Evolutionary conservation across 1,284 basidiomycete genomes (phyloP).

Genomic region (Porogramme epimiltina): DNA sequence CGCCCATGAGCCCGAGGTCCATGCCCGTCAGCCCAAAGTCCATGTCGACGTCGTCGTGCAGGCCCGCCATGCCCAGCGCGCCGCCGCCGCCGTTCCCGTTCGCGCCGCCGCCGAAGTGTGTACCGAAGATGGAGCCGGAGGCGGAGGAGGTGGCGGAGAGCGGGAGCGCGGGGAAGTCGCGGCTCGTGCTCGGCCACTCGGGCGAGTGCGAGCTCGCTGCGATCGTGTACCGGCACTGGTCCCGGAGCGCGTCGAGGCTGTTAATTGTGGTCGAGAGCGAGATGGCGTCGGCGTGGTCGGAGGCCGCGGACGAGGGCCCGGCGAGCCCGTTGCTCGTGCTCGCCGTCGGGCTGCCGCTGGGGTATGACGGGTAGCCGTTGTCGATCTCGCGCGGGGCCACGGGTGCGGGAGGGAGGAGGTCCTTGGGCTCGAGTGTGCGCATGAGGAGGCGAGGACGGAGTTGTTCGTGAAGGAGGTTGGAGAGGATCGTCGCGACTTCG

Average conservation of each 20-base stretch:
- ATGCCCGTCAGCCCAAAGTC: slow-evolving; percentile 25
- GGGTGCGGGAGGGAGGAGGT: slow-evolving; percentile 15
- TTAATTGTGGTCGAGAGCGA: slow-evolving; percentile 19
- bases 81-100: not conserved
- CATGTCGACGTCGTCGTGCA: slow-evolving; percentile 25
- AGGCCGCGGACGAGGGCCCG: slow-evolving; percentile 3
- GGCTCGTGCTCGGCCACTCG: not conserved
- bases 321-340: not conserved
- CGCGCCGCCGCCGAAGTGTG: not conserved
- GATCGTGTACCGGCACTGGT: slow-evolving; percentile 19
- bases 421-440: slow-evolving; percentile 29
- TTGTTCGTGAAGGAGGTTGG: slow-evolving; percentile 35
- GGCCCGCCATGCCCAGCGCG: slow-evolving; percentile 2
- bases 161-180: not conserved
- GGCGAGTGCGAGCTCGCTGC: slow-evolving; percentile 9
- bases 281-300: slow-evolving; percentile 14
- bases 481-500: slow-evolving; percentile 47
- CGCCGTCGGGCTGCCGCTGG: not conserved
- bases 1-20: slow-evolving; percentile 24
- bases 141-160: not conserved
- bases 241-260: slow-evolving; percentile 20
- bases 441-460: slow-evolving; percentile 32
- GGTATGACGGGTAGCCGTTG: not conserved
- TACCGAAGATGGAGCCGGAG: not conserved
- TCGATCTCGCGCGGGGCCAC: not conserved